These are phyloP conservation scores for Phanerodontia chrysosporium DNA, from an alignment of 768 basidiomycete genomes.

Conservation along the genomic window DNA sequence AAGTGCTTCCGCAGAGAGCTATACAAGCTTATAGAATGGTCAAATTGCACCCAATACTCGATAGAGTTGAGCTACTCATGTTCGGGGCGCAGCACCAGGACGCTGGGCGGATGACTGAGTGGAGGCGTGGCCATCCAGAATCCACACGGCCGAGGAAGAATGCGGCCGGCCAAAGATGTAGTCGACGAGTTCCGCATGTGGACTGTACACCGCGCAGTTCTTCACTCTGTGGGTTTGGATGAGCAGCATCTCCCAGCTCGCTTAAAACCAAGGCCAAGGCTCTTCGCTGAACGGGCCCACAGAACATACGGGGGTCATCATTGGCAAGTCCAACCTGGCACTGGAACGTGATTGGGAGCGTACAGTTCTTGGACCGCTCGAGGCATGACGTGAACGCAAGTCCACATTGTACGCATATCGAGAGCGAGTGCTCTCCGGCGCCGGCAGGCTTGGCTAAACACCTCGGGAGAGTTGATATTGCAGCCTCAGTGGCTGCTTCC, in stretches of 20 bases:
- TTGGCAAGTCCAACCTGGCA: too few relatives aligned
- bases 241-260: not conserved
- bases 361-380: not conserved
- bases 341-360: not conserved
- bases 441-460: not conserved
- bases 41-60: too few relatives aligned
- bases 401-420: not conserved
- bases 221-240: not conserved
- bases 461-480: not conserved
- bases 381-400: not conserved
- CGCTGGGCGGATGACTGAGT: too few relatives aligned
- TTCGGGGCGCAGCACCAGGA: too few relatives aligned
- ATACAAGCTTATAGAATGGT: too few relatives aligned
- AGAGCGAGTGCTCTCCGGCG: not conserved
- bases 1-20: too few relatives aligned
- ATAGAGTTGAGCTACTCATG: too few relatives aligned
- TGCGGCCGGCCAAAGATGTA: not conserved
- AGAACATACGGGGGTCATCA: too few relatives aligned
- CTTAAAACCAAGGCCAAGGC: not conserved
- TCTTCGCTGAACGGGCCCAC: too few relatives aligned
- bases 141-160: not conserved
- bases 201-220: not conserved
- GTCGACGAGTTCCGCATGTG: not conserved
- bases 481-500: not conserved
- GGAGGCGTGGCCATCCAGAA: too few relatives aligned